Conservation (phyloP, 768 basidiomycete species). For the Tulasnella sp. region DNA sequence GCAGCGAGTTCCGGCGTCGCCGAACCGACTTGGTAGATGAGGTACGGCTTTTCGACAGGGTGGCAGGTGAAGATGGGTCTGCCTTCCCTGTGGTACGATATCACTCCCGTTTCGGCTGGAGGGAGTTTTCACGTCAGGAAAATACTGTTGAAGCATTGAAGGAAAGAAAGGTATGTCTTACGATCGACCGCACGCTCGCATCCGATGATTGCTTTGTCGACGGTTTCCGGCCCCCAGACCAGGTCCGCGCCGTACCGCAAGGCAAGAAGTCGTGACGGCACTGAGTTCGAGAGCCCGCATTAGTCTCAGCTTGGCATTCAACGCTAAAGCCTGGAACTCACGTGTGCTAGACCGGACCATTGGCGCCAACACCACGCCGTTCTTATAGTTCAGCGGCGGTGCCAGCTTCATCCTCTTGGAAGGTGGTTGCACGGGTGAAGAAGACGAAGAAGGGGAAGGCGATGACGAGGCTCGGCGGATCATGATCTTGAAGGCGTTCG, state of each 20-base stretch:
- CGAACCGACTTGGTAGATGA: slow-evolving; percentile 94
- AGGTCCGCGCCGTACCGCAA: slow-evolving; percentile 88
- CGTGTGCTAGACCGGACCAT: slow-evolving; percentile 94
- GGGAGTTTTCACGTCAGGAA: background rate
- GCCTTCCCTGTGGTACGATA: slow-evolving; percentile 66
- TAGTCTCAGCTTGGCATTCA: background rate
- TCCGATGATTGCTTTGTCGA: slow-evolving; percentile 92
- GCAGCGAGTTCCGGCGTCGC: slow-evolving; percentile 84
- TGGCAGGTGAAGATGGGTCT: slow-evolving; percentile 87
- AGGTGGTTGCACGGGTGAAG: slow-evolving; percentile 10
- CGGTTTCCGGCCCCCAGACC: slow-evolving; percentile 94
- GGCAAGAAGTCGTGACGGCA: slow-evolving; percentile 75
- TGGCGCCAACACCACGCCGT: slow-evolving; percentile 87
- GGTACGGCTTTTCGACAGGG: slow-evolving; percentile 85
- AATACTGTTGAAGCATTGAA: background rate
- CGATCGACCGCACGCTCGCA: slow-evolving; percentile 75
- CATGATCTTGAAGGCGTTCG: background rate
- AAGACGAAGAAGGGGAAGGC: slow-evolving; percentile 12
- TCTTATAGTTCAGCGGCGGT: slow-evolving; percentile 47
- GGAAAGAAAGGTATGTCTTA: slow-evolving; percentile 37
- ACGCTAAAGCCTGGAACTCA: slow-evolving; percentile 22
- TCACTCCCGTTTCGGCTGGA: slow-evolving; percentile 69
- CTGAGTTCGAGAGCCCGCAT: slow-evolving; percentile 29
- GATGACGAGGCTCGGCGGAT: background rate
- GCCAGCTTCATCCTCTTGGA: slow-evolving; percentile 41